Conservation (phyloP, 345 rosid species). For the Linum lewisii region DNA sequence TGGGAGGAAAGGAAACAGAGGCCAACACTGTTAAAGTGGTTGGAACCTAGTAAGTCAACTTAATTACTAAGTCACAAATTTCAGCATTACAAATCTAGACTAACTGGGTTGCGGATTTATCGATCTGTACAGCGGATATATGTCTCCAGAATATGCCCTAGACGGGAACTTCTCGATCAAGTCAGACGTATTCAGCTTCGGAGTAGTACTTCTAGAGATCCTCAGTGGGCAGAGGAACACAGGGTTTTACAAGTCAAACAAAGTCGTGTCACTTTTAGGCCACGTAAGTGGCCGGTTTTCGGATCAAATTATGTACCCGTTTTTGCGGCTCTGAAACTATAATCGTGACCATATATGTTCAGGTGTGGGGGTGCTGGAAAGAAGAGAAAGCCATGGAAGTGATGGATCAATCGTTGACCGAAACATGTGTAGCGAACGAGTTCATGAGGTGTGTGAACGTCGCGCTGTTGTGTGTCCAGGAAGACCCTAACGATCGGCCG, state of each 20-base stretch:
- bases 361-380: slow-evolving; percentile 20
- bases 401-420: slow-evolving; percentile 4
- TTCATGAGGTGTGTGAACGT: slow-evolving; percentile 11
- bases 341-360: background rate
- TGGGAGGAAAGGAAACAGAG: slow-evolving; percentile 15
- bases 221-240: slow-evolving; percentile 17
- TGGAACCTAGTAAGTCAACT: slow-evolving; percentile 20
- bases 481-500: slow-evolving; percentile 16
- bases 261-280: slow-evolving; percentile 14
- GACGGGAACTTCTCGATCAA: slow-evolving; percentile 18
- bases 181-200: slow-evolving; percentile 22
- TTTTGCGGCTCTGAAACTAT: background rate
- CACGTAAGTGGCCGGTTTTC: slow-evolving; percentile 5
- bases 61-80: too few species aligned
- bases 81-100: too few species aligned
- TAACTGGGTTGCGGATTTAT: too few species aligned
- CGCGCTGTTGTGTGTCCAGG: slow-evolving; percentile 16
- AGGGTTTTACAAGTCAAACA: slow-evolving; percentile 12
- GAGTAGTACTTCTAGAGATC: slow-evolving; percentile 18
- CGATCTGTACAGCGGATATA: slow-evolving; percentile 14
- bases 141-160: slow-evolving; percentile 20
- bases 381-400: slow-evolving; percentile 16
- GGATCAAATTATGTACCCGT: background rate
- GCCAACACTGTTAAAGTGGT: slow-evolving; percentile 17
- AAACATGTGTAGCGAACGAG: slow-evolving; percentile 10